Evolutionary conservation across 2,329 filamentous ascomycete genomes (phyloP).

Genomic region (Talaromyces sp.): DNA sequence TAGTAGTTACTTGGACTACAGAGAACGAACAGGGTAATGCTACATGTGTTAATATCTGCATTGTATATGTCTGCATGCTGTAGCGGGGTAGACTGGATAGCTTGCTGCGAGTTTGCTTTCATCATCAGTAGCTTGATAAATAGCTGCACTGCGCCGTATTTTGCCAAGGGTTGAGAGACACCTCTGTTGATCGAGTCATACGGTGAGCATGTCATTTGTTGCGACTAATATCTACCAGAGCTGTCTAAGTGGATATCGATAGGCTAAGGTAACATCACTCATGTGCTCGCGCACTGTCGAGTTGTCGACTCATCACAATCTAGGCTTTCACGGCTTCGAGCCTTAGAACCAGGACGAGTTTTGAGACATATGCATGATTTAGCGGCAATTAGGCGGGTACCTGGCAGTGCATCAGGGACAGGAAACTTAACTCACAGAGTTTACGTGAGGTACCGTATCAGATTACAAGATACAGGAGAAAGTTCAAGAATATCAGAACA

Average conservation of each 20-base stretch:
- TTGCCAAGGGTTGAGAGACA: background rate
- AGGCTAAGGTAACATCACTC: background rate
- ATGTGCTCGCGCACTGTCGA: background rate
- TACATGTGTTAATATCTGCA: background rate
- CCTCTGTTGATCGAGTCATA: background rate
- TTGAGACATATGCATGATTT: background rate
- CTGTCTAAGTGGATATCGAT: background rate
- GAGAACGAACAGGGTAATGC: background rate
- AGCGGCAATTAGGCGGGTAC: background rate
- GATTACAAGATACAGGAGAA: background rate
- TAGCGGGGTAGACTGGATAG: constrained; percentile 5
- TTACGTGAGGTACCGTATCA: background rate
- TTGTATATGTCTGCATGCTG: background rate
- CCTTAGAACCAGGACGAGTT: background rate
- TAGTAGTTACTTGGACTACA: too few species aligned
- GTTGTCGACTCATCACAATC: background rate
- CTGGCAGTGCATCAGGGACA: constrained; percentile 1
- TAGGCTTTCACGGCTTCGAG: background rate
- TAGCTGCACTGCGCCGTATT: constrained; percentile 3
- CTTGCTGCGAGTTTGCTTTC: background rate
- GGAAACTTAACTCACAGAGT: background rate
- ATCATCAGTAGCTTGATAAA: background rate
- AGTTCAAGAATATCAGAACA: background rate
- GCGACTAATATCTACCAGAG: background rate
- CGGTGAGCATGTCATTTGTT: background rate